Evolutionary conservation across 768 basidiomycete species (phyloP), one percentile per base, ranked within the genome.

Genomic region (Trametes sanguinea): DNA sequence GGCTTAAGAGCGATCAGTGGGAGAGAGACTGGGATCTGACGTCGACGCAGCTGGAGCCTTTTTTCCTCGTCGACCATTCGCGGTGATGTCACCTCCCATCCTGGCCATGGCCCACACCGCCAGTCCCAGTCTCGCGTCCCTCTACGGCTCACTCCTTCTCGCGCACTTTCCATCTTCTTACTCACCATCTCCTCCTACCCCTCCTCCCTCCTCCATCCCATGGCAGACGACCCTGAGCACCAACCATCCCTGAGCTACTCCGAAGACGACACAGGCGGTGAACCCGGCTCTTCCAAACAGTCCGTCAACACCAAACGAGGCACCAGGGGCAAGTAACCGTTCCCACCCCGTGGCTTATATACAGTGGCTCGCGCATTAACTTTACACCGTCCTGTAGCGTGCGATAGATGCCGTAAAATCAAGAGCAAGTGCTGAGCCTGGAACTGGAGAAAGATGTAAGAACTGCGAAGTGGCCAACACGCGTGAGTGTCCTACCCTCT

Each of bases 401-500:
- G 92, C 68, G 92, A 94, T 77, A 88, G 92, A 66, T 94, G 92
- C 68, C 81, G 91, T 51, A 94, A 92, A 77, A 89, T 89, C 6
- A 94, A 93, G 76, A 89, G 88, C 77, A 92, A 93, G 72, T 94
- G 92, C n/a, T 70, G 90, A 92, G 69, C 82, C 85, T 50, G 27
- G 78, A 74, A 22, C 91, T 85, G 75, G 89, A 83, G 73, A 90
- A 83, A 68, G 89, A 86, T 75, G 76, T 80, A 52, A 72, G 82
- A 65, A 79, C 80, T 47, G 85, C 81, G 39, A 84, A 81, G 66
- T 79, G 83, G 85, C 67, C 71, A 76, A 76, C 27, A 61, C 65
- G 14, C 55, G 69, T 69, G 61, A 45, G 71, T 66, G 5, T 13
- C 53, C 8, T n/a, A 17, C 4, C 43, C 16, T 22, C 30, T 14